Evolutionary conservation across 768 basidiomycete species (phyloP).

Genomic region (Leccinum uliginosum): DNA sequence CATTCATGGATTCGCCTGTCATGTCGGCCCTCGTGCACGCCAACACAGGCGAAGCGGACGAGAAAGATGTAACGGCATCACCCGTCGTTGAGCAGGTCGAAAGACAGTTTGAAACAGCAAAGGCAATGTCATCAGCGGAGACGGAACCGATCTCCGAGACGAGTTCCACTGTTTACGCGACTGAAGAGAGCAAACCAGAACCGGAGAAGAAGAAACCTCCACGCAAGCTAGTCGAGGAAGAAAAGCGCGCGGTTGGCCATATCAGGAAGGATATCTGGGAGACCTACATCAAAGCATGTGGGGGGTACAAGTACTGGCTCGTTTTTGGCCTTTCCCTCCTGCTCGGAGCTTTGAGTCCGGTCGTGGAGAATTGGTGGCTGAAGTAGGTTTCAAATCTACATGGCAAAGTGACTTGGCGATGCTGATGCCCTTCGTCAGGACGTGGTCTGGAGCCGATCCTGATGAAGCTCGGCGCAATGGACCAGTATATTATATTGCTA

Average conservation of each 20-base stretch:
- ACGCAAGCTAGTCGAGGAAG: constrained; percentile 82
- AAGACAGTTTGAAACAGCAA: constrained; percentile 2
- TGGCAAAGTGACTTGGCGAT: constrained; percentile 3
- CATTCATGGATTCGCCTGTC: constrained; percentile 64
- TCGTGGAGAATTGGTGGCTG: constrained; percentile 71
- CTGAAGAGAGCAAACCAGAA: constrained; percentile 34
- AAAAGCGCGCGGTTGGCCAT: constrained; percentile 70
- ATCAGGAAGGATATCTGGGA: constrained; percentile 66
- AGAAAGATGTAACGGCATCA: constrained; percentile 35
- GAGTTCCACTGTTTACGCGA: constrained; percentile 39
- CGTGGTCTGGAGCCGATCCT: constrained; percentile 53
- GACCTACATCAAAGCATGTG: constrained; percentile 50
- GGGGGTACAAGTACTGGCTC: constrained; percentile 52
- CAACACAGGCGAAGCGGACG: constrained; percentile 34
- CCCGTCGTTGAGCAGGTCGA: constrained; percentile 7
- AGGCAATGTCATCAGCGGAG: constrained; percentile 22
- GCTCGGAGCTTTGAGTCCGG: constrained; percentile 58
- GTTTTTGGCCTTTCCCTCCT: constrained; percentile 50
- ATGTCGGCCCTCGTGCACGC: constrained; percentile 66
- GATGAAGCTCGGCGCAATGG: constrained; percentile 37
- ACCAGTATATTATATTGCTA: constrained; percentile 42
- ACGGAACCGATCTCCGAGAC: constrained; percentile 35
- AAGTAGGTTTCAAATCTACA: constrained; percentile 32
- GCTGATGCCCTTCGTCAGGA: constrained; percentile 32
- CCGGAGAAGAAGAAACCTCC: constrained; percentile 55